Conservation (phyloP, 2,329 filamentous ascomycete species). For the Neobulgaria alba region DNA sequence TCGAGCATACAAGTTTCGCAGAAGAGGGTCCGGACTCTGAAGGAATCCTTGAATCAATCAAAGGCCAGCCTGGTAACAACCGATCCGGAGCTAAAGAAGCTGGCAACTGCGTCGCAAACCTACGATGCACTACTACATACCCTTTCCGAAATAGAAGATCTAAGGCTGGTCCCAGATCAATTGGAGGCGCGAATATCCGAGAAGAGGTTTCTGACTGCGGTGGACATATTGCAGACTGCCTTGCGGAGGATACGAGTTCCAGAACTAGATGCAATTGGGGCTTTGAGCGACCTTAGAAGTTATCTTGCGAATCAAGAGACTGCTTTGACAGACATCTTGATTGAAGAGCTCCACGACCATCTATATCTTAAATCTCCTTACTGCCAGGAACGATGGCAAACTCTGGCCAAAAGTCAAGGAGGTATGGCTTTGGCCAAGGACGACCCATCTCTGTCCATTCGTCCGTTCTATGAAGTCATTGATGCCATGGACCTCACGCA, state of each 20-base stretch:
- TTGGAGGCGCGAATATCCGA: slow-evolving; percentile 92
- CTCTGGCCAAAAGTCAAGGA: slow-evolving; percentile 60
- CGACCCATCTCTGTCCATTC: slow-evolving; percentile 33
- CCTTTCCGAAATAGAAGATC: slow-evolving; percentile 75
- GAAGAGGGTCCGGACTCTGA: slow-evolving; percentile 71
- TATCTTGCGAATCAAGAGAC: slow-evolving; percentile 93
- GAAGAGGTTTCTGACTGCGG: slow-evolving; percentile 87
- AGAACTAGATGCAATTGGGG: slow-evolving; percentile 86
- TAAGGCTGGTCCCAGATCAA: slow-evolving; percentile 83
- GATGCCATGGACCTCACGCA: slow-evolving; percentile 53
- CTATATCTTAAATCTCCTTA: slow-evolving; percentile 97
- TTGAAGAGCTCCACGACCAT: slow-evolving; percentile 97
- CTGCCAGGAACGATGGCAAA: slow-evolving; percentile 92
- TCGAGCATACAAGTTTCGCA: slow-evolving; percentile 85
- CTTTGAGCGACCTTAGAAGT: slow-evolving; percentile 72
- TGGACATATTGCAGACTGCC: slow-evolving; percentile 84
- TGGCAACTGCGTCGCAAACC: slow-evolving; percentile 78
- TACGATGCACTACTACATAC: slow-evolving; percentile 86
- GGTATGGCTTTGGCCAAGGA: slow-evolving; percentile 35
- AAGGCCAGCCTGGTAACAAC: slow-evolving; percentile 76
- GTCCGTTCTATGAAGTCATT: slow-evolving; percentile 50
- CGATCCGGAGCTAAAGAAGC: slow-evolving; percentile 82
- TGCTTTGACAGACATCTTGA: slow-evolving; percentile 81
- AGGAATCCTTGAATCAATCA: slow-evolving; percentile 71
- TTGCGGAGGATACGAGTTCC: slow-evolving; percentile 75